Evolutionary conservation across 2,329 filamentous ascomycete species (phyloP).

Genomic region (Colletotrichum eremochloae): DNA sequence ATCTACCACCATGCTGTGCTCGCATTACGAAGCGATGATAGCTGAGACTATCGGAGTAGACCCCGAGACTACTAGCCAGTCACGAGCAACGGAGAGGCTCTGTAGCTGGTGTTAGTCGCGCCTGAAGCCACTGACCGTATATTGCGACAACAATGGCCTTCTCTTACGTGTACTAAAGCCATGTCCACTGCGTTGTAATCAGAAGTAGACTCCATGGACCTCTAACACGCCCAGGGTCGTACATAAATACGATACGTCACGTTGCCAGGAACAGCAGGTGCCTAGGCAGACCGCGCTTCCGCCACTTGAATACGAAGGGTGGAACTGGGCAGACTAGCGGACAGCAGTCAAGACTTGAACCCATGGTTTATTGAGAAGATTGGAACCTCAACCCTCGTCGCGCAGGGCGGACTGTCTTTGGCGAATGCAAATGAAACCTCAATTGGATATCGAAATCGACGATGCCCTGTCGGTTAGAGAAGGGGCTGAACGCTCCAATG

Average conservation of each 20-base stretch:
- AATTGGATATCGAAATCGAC: background rate
- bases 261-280: background rate
- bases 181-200: no score
- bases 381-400: background rate
- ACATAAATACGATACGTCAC: background rate
- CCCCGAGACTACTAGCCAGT: background rate
- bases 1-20: background rate
- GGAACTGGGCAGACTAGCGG: background rate
- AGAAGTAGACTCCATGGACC: background rate
- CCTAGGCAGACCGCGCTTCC: background rate
- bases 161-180: background rate
- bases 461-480: background rate
- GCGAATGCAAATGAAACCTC: background rate
- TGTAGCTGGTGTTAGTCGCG: background rate
- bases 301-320: background rate
- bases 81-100: background rate
- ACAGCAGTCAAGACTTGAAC: background rate
- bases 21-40: background rate
- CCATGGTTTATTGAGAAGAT: constrained; percentile 7
- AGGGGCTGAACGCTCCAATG: background rate
- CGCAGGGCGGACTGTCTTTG: background rate
- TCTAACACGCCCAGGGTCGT: background rate
- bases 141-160: background rate
- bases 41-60: background rate
- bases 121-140: background rate